Evolutionary conservation across 306 rosid species (phyloP).

Genomic region (Quercus berberidifolia): DNA sequence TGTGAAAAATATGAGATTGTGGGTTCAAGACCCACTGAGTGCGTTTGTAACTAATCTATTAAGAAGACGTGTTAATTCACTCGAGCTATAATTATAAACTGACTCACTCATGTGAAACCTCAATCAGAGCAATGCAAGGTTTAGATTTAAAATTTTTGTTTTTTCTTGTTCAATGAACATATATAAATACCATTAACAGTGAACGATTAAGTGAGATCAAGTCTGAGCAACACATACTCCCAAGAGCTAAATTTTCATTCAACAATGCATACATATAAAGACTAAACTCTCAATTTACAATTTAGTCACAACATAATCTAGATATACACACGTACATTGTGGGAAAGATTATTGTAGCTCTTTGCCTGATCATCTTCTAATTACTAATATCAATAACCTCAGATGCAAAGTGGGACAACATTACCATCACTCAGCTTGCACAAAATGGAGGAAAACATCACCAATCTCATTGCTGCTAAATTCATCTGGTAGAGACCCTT

Average conservation of each 20-base stretch:
- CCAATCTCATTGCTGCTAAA: not conserved
- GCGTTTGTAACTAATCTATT: too few relatives aligned
- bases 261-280: not conserved
- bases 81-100: too few relatives aligned
- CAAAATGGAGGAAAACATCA: not conserved
- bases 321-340: conserved; percentile 1
- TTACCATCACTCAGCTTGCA: not conserved
- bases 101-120: too few relatives aligned
- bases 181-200: not conserved
- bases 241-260: not conserved
- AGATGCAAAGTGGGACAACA: too few relatives aligned
- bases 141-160: not conserved
- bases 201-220: not conserved
- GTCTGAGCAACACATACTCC: not conserved
- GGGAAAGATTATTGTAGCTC: not conserved
- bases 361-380: not conserved
- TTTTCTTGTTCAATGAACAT: too few relatives aligned
- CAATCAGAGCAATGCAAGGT: not conserved
- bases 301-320: not conserved
- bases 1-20: too few relatives aligned
- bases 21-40: too few relatives aligned
- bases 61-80: too few relatives aligned
- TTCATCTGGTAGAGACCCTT: not conserved
- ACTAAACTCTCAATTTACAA: not conserved
- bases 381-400: too few relatives aligned